Base-by-base conservation (phyloP, 352 stramenopile genomes). In the Phytopythium litorale region DNA sequence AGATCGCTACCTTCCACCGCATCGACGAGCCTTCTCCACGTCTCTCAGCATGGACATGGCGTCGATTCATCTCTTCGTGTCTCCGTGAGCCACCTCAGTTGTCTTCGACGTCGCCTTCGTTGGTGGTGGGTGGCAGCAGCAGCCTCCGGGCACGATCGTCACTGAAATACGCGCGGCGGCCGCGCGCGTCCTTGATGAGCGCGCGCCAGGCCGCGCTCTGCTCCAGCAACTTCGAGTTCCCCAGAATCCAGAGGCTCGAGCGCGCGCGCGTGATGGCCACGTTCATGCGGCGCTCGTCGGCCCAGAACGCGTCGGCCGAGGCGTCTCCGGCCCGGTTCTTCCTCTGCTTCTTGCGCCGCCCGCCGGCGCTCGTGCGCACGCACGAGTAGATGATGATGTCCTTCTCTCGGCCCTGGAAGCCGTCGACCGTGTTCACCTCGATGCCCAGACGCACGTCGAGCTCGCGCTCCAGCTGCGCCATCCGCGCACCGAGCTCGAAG, bases 311-410 rank as follows among this genome's bases (percentile, higher is more conserved):
- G 32, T 90, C 79, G 13, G 78, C 66, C n/a, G 65, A 50, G 13
- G 62, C 56, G 40, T 66, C 63, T 4, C 46, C 33, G 9, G 56
- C 32, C 7, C 62, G 50, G 18, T 21, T 53, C 25, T 72, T 73
- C 50, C 58, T 75, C 18, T 63, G 60, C 13, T 66, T 62, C 35
- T 64, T 75, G 49, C 98, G 88, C 33, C 80, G 62, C 15, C 54
- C 37, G 19, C 87, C 81, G 55, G 73, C 66, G 61, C 97, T 98
- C 50, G 94, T 98, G 53, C 98, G 92, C 25, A 99, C 97, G 30
- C 99, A 92, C 66, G 91, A 98, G 53, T 99, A 88, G 42, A 99
- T 94, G 60, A 99, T 97, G 43, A 97, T 94, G 65, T 99, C 98
- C 62, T 98, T 97, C 73, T 99, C 97, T 13, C 97, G 94, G 54